Base-by-base conservation (phyloP, 345 rosid genomes). In the Eucalyptus camaldulensis region DNA sequence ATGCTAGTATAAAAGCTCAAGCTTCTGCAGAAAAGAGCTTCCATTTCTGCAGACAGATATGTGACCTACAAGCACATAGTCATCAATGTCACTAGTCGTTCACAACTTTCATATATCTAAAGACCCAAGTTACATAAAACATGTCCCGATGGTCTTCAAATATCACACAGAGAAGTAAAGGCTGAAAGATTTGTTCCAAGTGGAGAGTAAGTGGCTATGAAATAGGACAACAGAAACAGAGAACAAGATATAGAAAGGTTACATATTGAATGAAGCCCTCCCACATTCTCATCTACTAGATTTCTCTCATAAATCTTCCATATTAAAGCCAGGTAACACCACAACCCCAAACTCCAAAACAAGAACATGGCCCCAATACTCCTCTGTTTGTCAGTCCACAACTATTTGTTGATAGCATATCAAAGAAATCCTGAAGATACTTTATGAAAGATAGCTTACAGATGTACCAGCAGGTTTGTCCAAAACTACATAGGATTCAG, bases 391-490 rank as follows among this genome's bases (percentile, higher is more conserved):
- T 76, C 14, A 72, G 22, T 72, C 81, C 81, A 76, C 47, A 76
- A 37, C 27, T 21, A 76, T 17, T n/a, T 49, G 11, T 37, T 33
- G 37, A 56, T 6, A 27, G 24, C 4, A 83, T 27, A n/a, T 19
- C 62, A 51, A 51, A 86, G 44, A 27, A 86, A 50, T 86, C 44
- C 25, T 12, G 53, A 86, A 67, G 27, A 69, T 29, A 37, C 47
- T 86, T 67, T 33, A n/a, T 69, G 91, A 89, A 31, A 51, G 80
- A 90, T 85, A 51, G 89, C 96, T 87, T 94, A 96, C 99, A 88
- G 99, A 93, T 89, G 97, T 97, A 87, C 99, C 99, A 7, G 98
- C 96, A 90, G 99, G 99, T 93, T 97, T 96, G 93, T 97, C 96
- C 95, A 97, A 91, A 88, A 97, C 95, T n/a, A 96, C 98, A 91